Conservation (phyloP, 176 grass and related monocot species). For the Carex cristatella region DNA sequence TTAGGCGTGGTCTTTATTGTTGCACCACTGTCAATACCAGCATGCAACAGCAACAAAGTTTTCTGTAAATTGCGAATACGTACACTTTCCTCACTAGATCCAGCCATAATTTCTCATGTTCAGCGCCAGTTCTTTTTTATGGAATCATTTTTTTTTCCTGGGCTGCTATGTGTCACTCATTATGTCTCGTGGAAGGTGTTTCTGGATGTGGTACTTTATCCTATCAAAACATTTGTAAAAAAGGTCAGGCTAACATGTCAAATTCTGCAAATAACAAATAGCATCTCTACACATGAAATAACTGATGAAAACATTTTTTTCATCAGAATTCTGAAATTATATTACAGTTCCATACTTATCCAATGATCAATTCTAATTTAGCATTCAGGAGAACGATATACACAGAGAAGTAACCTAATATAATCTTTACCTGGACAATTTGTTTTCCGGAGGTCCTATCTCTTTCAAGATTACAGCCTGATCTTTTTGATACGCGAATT, state of each 20-base stretch:
- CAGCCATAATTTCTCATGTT: slow-evolving; percentile 39
- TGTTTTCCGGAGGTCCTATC: background rate
- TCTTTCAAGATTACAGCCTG: slow-evolving; percentile 34
- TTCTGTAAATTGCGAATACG: slow-evolving; percentile 53
- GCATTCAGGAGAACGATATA: background rate
- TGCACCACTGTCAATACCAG: background rate
- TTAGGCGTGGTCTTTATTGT: background rate
- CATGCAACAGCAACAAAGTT: slow-evolving; percentile 29
- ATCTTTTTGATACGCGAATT: slow-evolving; percentile 39
- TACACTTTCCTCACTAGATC: slow-evolving; percentile 51
- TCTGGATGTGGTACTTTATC: slow-evolving; percentile 27
- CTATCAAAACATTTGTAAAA: slow-evolving; percentile 36
- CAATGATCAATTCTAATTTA: background rate
- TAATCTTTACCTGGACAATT: slow-evolving; percentile 37
- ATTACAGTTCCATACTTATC: background rate
- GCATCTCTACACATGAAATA: background rate
- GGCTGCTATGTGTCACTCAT: slow-evolving; percentile 8
- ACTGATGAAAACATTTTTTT: background rate
- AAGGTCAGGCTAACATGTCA: background rate
- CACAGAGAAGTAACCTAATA: background rate
- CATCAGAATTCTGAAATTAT: background rate
- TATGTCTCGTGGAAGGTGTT: slow-evolving; percentile 11
- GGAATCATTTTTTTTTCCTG: background rate
- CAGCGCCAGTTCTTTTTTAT: background rate
- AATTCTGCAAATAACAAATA: slow-evolving; percentile 1